Evolutionary conservation across 1,284 basidiomycete species (phyloP), one percentile per base, ranked within the genome.

Genomic region (Sanghuangporus baumii): DNA sequence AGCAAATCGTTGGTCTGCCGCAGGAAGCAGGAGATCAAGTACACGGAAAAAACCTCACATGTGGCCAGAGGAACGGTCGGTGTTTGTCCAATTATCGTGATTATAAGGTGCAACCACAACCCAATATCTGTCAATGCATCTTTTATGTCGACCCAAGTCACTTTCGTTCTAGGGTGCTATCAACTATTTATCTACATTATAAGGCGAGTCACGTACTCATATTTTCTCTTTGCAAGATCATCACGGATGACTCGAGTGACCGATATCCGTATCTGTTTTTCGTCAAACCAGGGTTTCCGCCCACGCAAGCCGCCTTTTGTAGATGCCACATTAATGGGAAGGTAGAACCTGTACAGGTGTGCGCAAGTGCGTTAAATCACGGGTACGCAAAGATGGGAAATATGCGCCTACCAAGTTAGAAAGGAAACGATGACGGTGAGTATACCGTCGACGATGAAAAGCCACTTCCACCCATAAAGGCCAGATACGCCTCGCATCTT

Each of bases 381-480:
- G 23, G 26, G 20, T 51, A 54, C 1, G 26, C 16, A 14, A 46
- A 38, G 9, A n/a, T 20, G 48, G 12, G 11, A 38, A 7, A 26
- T 2, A 56, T 31, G 26, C 26, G 26, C 62, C n/a, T 56, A 74
- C 74, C 73, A 75, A 18, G 75, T 75, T 5, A 68, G 64, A 20
- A 74, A 61, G 2, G 75, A 69, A 26, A 74, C 73, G 2, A 72
- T 46, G 1, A 76, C 60, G 0, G 75, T 77, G 40, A 76, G 73
- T 37, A 74, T 68, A 1, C 75, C 75, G 59, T 77, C 75, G 36
- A 77, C 72, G 23, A 77, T 60, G 63, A 76, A 77, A 5, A 77
- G 64, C 75, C 75, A 77, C 62, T 77, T 77, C 75, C 75, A 77
- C 0, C 75, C 75, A 58, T 73, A 72, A 20, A 77, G 65, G 1